phyloP scores from a whole-genome alignment of 768 basidiomycete species.

The Pulveroboletus frians region DNA sequence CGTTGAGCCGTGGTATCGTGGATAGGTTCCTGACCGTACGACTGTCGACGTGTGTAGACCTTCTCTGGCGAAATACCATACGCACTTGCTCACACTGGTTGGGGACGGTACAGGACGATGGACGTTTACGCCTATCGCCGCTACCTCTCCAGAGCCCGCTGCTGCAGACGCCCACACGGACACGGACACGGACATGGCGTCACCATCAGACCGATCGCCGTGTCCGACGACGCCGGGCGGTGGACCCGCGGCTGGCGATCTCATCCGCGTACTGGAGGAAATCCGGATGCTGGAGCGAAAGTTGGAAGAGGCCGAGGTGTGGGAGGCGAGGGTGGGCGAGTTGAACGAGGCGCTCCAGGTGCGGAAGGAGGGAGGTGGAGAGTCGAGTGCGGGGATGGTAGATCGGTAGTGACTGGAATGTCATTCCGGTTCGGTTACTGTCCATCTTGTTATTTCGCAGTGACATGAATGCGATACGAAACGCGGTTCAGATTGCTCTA shows the following conservation, averaged over 20 bases:
- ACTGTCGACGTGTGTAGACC: slow-evolving; percentile 40
- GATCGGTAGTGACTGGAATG: not conserved
- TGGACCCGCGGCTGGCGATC: slow-evolving; percentile 10
- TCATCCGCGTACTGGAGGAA: slow-evolving; percentile 26
- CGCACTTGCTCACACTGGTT: slow-evolving; percentile 70
- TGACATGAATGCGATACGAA: not conserved
- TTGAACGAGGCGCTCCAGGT: slow-evolving; percentile 25
- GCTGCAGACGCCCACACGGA: not conserved
- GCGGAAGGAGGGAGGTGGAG: not conserved
- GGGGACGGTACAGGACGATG: slow-evolving; percentile 70
- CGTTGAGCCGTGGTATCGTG: slow-evolving; percentile 11
- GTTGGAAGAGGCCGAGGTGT: slow-evolving; percentile 22
- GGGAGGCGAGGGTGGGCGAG: slow-evolving; percentile 26
- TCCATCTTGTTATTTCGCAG: not conserved
- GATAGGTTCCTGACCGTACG: not conserved
- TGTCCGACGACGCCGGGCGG: not conserved
- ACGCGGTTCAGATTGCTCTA: not conserved
- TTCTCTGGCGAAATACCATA: slow-evolving; percentile 84
- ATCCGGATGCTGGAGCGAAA: slow-evolving; percentile 21
- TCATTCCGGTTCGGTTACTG: no score
- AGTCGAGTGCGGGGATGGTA: not conserved
- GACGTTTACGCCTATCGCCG: slow-evolving; percentile 56
- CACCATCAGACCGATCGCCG: not conserved
- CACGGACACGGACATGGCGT: not conserved
- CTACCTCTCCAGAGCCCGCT: not conserved